Conservation (phyloP, 257 asterid species). For the Buddleja alternifolia region DNA sequence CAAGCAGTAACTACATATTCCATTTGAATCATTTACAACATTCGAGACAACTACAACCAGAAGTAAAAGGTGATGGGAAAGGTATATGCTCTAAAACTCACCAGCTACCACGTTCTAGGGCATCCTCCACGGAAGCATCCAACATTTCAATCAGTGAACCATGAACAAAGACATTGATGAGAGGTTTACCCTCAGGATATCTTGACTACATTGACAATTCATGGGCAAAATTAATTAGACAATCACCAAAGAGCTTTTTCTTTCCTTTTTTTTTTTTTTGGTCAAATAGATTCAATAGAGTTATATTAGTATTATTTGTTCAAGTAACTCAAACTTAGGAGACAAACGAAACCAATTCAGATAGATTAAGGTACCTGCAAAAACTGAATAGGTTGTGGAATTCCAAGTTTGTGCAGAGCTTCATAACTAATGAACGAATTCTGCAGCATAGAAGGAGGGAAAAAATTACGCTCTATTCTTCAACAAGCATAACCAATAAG, state of each 20-base stretch:
- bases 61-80: slow-evolving; percentile 3
- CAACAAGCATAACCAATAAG: background rate
- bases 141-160: slow-evolving; percentile 84
- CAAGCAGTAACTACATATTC: background rate
- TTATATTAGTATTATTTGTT: slow-evolving; percentile 1
- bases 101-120: slow-evolving; percentile 92
- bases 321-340: slow-evolving; percentile 19
- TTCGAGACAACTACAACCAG: background rate
- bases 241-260: slow-evolving; percentile 20
- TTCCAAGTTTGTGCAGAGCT: slow-evolving; percentile 87
- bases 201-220: slow-evolving; percentile 65
- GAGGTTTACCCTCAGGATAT: slow-evolving; percentile 91
- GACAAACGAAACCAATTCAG: slow-evolving; percentile 15
- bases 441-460: slow-evolving; percentile 46
- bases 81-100: slow-evolving; percentile 43
- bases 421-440: slow-evolving; percentile 83
- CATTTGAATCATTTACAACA: background rate
- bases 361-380: slow-evolving; percentile 70
- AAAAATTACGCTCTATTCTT: slow-evolving; percentile 1
- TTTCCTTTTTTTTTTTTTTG: background rate
- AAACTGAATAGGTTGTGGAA: slow-evolving; percentile 82
- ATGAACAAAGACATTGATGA: slow-evolving; percentile 72
- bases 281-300: slow-evolving; percentile 6
- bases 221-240: slow-evolving; percentile 34
- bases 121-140: slow-evolving; percentile 91